Evolutionary conservation across 306 rosid genomes (phyloP).

Genomic region (Dalbergia cultrata): DNA sequence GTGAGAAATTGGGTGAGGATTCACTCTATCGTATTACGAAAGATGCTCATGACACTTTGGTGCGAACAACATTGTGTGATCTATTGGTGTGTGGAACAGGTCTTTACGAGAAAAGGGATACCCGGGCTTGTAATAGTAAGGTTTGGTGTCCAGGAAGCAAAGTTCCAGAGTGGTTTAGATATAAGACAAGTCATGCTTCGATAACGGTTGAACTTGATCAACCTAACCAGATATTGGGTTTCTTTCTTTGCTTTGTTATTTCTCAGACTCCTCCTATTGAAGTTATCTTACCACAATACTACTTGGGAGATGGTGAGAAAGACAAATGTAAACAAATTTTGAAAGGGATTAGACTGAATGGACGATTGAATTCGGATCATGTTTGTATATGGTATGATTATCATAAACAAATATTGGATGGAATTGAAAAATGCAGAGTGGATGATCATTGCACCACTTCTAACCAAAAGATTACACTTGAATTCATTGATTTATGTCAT

Average conservation of each 20-base stretch:
- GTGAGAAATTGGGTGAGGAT: not conserved
- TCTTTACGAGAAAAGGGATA: no score
- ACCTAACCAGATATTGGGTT: not conserved
- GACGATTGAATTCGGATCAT: not conserved
- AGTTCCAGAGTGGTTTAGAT: constrained; percentile 10
- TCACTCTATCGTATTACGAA: not conserved
- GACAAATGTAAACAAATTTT: not conserved
- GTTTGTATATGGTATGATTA: not conserved
- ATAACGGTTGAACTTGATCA: not conserved
- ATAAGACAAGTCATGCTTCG: not conserved
- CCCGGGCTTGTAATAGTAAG: no score
- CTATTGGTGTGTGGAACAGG: no score
- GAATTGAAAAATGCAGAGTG: no score
- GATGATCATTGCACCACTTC: not conserved
- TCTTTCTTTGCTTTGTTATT: constrained; percentile 18
- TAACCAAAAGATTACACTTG: constrained; percentile 1
- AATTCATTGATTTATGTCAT: not conserved
- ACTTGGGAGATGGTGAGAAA: not conserved
- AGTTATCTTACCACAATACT: not conserved
- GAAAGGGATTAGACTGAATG: no score
- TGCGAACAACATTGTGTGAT: not conserved
- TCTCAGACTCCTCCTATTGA: not conserved
- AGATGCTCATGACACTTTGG: not conserved
- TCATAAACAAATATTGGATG: not conserved
- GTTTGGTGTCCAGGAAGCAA: not conserved